Base-by-base conservation (phyloP, 208 protist genomes). In the Leishmania tropica region DNA sequence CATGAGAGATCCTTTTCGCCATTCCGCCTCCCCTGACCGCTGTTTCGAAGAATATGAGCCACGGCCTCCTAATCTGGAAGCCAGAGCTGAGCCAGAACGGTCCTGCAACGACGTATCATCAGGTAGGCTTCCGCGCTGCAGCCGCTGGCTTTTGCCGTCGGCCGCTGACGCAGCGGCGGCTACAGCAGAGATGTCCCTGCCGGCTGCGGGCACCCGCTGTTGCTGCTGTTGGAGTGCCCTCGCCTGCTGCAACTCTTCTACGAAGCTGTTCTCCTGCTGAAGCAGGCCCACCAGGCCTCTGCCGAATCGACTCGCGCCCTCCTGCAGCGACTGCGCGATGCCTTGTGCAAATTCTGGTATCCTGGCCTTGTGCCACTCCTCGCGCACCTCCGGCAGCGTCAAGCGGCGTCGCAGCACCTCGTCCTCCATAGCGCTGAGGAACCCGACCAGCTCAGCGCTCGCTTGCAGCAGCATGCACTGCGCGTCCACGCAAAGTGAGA, bases 381-480 rank as follows among this genome's bases (percentile, higher is more conserved):
- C 92, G 2, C 82, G 83, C 72, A 95, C 78, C 84, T 95, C 92
- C 13, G 70, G 54, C 54, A 95, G 75, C 6, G 92, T 86, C 37
- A 91, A 48, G 24, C 81, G 81, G 6, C 65, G 74, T 1, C 53
- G 64, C 40, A 80, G 80, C 67, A 95, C 75, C 79, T 92, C 85
- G 31, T 86, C 76, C 70, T 95, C 92, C 81, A 92, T 90, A n/a
- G 84, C 86, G 47, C 78, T 81, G 8, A 95, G 78, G 42, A 95
- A 92, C 28, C 88, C 82, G 2, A 91, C 75, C 10, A 91, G 82
- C 35, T 92, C 81, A 37, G 83, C 85, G 45, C 83, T 71, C 19
- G 79, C 67, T 60, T 87, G 80, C 65, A 95, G 74, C 10, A 82
- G 68, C 35, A 42, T 54, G n/a, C 76, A 70, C 79, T 93, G 81